A percentile compares a stretch with the other conserved stretches of the same genome.
Evolutionary conservation across 2,329 filamentous ascomycete species (phyloP).

Genomic region (Hypocreales sp.): DNA sequence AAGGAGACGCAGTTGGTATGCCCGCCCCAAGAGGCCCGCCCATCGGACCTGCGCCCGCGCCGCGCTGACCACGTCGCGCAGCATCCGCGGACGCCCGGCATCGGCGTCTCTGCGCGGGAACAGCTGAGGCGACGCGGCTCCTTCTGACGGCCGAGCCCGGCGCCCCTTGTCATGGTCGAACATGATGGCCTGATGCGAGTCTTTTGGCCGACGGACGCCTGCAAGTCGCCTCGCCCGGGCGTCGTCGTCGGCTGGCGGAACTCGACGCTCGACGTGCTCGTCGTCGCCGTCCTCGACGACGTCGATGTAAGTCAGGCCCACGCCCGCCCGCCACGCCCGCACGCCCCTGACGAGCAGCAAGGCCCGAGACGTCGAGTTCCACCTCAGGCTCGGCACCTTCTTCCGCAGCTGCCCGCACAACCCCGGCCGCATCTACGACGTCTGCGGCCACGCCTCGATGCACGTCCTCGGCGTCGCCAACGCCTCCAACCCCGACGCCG

Average conservation of each 20-base stretch:
- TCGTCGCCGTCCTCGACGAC: slow-evolving; percentile 77
- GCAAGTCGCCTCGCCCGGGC: slow-evolving; percentile 55
- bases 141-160: slow-evolving; percentile 43
- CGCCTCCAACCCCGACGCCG: slow-evolving; percentile 27
- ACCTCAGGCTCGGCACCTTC: slow-evolving; percentile 68
- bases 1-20: slow-evolving; percentile 68
- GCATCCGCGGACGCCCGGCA: slow-evolving; percentile 67
- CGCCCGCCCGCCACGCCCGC: background rate
- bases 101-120: slow-evolving; percentile 86
- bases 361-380: slow-evolving; percentile 72
- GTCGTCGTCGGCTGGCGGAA: slow-evolving; percentile 95
- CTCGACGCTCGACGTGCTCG: slow-evolving; percentile 77
- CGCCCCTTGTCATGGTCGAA: slow-evolving; percentile 44
- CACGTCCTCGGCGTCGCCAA: slow-evolving; percentile 81
- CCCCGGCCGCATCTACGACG: slow-evolving; percentile 62
- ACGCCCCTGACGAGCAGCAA: no score
- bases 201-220: slow-evolving; percentile 90
- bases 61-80: no score
- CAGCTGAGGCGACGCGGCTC: slow-evolving; percentile 88
- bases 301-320: slow-evolving; percentile 52
- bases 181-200: slow-evolving; percentile 89
- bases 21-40: no score
- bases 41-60: no score
- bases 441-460: slow-evolving; percentile 72
- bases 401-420: slow-evolving; percentile 72